Percentiles rank a stretch among this genome's conserved stretches.
phyloP scores from a whole-genome alignment of 2,329 filamentous ascomycete genomes.

The Myotisia sp. region DNA sequence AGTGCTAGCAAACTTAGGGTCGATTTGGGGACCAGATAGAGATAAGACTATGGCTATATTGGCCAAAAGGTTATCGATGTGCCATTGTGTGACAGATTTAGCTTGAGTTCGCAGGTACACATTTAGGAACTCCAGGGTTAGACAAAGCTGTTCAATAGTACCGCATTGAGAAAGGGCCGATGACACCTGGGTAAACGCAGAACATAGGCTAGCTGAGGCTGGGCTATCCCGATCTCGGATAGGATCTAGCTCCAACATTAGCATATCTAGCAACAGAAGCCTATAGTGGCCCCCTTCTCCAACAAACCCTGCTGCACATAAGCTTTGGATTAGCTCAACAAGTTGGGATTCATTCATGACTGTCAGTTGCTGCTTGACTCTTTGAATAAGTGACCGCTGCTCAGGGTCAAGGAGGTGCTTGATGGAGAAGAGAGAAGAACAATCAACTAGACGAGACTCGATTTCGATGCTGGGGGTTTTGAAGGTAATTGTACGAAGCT shows the following conservation, averaged over 20 bases:
- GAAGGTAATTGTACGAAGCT: constrained; percentile 23
- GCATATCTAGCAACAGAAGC: constrained; percentile 25
- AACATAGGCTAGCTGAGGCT: constrained; percentile 23
- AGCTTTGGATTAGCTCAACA: constrained; percentile 20
- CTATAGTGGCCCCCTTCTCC: constrained; percentile 20
- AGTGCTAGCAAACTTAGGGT: constrained; percentile 21
- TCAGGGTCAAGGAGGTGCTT: constrained; percentile 25
- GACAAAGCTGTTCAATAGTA: constrained; percentile 27
- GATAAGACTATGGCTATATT: constrained; percentile 25
- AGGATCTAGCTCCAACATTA: constrained; percentile 20
- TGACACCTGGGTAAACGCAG: constrained; percentile 23
- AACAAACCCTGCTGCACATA: constrained; percentile 19
- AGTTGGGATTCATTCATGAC: constrained; percentile 20
- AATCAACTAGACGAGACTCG: constrained; percentile 11
- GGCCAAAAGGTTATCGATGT: constrained; percentile 31
- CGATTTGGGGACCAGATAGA: constrained; percentile 21
- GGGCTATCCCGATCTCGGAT: constrained; percentile 27
- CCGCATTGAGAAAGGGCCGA: constrained; percentile 19
- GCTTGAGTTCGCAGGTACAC: constrained; percentile 28
- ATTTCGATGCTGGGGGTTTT: constrained; percentile 12
- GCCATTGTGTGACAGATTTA: constrained; percentile 30
- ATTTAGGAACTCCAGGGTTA: constrained; percentile 28
- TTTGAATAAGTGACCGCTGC: constrained; percentile 25
- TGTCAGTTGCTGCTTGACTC: constrained; percentile 22
- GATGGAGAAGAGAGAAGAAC: constrained; percentile 23